Evolutionary conservation across 306 rosid species (phyloP).

Genomic region (Rubus parviflorus): DNA sequence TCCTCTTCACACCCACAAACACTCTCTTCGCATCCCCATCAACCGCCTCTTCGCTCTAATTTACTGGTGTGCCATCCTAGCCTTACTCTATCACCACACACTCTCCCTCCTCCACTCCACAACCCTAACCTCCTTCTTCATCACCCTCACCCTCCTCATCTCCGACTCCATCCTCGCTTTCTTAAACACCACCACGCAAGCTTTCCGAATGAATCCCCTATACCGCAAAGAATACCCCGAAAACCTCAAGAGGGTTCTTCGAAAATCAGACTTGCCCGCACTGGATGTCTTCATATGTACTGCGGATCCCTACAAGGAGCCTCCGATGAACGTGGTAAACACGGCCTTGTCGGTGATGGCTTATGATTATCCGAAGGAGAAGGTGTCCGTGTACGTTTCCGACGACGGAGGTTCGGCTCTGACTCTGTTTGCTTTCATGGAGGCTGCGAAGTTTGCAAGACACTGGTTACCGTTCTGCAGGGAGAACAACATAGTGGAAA

Average conservation of each 20-base stretch:
- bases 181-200: slow-evolving; percentile 28
- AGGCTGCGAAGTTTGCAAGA: slow-evolving; percentile 47
- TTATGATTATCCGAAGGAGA: slow-evolving; percentile 40
- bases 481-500: slow-evolving; percentile 25
- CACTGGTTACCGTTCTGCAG: slow-evolving; percentile 49
- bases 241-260: slow-evolving; percentile 1
- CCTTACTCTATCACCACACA: slow-evolving; percentile 32
- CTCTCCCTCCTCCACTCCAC: slow-evolving; percentile 23
- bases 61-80: slow-evolving; percentile 28
- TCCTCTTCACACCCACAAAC: slow-evolving; percentile 26
- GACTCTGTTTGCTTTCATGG: slow-evolving; percentile 49
- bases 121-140: slow-evolving; percentile 15
- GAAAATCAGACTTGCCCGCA: slow-evolving; percentile 26
- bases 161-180: slow-evolving; percentile 37
- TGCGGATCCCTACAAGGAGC: slow-evolving; percentile 51
- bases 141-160: slow-evolving; percentile 33
- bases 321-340: slow-evolving; percentile 45
- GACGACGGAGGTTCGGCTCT: slow-evolving; percentile 57
- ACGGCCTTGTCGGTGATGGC: slow-evolving; percentile 46
- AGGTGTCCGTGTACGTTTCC: slow-evolving; percentile 47
- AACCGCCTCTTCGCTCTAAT: slow-evolving; percentile 34
- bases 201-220: slow-evolving; percentile 34
- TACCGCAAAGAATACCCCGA: slow-evolving; percentile 32
- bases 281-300: slow-evolving; percentile 54
- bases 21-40: slow-evolving; percentile 9